Evolutionary conservation across 345 rosid genomes (phyloP), one percentile per base, ranked within the genome.

Genomic region (Clausena lansium): DNA sequence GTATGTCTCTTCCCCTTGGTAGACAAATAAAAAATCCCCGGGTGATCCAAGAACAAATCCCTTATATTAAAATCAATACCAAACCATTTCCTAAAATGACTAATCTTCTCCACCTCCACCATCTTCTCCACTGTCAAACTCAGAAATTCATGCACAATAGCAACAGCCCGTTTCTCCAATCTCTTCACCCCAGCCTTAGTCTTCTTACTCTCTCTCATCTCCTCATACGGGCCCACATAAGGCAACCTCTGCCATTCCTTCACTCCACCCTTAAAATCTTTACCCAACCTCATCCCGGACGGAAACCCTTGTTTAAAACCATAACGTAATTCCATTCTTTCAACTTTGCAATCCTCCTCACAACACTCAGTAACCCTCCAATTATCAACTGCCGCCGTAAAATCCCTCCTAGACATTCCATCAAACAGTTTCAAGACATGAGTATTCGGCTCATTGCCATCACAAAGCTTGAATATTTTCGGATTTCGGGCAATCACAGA

Each of bases 51-150:
- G 87, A 96, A 91, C 88, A 94, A 81, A 81, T 94, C 97, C 86
- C 97, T 85, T 7, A 92, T 84, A 77, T 94, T 96, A 74, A 94
- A 78, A 80, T 94, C 97, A 80, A 96, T 89, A 78, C 89, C 91
- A 50, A 92, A 92, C 68, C 91, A 87, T 72, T 90, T 91, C 81
- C 97, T 89, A 75, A 91, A 96, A 81, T 92, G 98, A 76, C 99
- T 96, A 22, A 94, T 91, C 89, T 94, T 92, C 77, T 96, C 98
- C 78, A 92, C 98, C 75, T 90, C 98, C 80, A 95, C 94, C 95
- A 88, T 90, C 85, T 91, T 89, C 85, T 96, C 98, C 73, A 96
- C 92, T 1, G 95, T 94, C 85, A 96, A 82, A 70, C 90, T 91
- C 66, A 90, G 81, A 79, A 96, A 92, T 82, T 96, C 98, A 66